A percentile compares a stretch with the other conserved stretches of the same genome.
phyloP scores from a whole-genome alignment of 345 rosid genomes.

The Gossypium bickii region DNA sequence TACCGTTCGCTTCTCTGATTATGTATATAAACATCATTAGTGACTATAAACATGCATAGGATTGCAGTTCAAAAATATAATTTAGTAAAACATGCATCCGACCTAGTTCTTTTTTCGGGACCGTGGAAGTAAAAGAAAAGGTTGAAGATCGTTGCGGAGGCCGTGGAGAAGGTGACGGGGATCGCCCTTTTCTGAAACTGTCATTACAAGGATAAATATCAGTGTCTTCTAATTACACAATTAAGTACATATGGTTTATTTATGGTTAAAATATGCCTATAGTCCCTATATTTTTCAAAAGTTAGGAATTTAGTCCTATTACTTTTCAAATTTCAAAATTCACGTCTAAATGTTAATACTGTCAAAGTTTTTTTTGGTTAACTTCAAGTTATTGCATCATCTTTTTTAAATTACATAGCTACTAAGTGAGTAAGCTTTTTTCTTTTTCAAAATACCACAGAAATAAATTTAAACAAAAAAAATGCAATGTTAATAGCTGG shows the following conservation, averaged over 20 bases:
- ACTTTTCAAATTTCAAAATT: too few relatives aligned
- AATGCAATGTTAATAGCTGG: too few relatives aligned
- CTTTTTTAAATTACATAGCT: too few relatives aligned
- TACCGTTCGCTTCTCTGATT: conserved; percentile 65
- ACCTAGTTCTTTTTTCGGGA: conserved; percentile 69
- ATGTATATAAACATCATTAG: not conserved
- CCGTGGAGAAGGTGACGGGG: conserved; percentile 58
- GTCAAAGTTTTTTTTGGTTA: too few relatives aligned
- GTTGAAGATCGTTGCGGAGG: conserved; percentile 68
- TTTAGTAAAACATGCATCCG: not conserved
- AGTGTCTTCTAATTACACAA: not conserved
- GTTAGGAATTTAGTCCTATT: too few relatives aligned
- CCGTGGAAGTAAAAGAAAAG: conserved; percentile 62
- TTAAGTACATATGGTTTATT: not conserved
- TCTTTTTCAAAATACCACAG: too few relatives aligned
- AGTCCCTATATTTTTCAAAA: too few relatives aligned
- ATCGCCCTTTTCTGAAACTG: conserved; percentile 52
- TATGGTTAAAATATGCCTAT: not conserved
- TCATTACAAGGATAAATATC: not conserved
- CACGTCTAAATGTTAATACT: too few relatives aligned
- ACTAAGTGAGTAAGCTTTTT: too few relatives aligned
- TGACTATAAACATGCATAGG: not conserved
- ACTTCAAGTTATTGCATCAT: too few relatives aligned
- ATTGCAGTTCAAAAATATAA: not conserved
- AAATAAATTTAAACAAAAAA: too few relatives aligned